phyloP scores from a whole-genome alignment of 306 rosid species.

The Rubus parviflorus region DNA sequence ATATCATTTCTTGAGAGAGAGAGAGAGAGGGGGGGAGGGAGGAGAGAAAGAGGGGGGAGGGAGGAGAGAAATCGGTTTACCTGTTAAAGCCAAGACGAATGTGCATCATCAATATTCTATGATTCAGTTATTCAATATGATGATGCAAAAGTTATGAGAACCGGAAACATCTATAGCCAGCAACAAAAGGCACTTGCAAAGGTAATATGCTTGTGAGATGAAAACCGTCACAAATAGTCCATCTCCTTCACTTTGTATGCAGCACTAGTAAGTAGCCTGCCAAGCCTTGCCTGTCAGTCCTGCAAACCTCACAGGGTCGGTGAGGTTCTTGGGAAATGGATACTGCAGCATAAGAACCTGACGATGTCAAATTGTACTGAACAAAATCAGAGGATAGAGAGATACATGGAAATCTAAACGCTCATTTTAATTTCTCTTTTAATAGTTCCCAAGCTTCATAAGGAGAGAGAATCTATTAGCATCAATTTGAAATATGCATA shows the following conservation, averaged over 20 bases:
- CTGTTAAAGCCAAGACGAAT: neutral
- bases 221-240: neutral
- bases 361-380: neutral
- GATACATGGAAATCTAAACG: neutral
- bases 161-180: neutral
- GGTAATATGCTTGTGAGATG: neutral
- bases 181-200: neutral
- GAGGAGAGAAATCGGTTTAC: neutral
- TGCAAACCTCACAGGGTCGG: neutral
- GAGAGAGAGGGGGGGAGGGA: neutral
- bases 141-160: neutral
- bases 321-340: neutral
- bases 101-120: neutral
- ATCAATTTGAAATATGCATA: neutral
- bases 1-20: neutral
- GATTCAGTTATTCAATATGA: neutral
- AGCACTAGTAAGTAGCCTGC: neutral
- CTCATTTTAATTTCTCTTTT: neutral
- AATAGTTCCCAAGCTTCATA: neutral
- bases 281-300: neutral
- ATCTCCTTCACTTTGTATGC: slow-evolving; percentile 4
- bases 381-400: neutral
- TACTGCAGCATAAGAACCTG: neutral
- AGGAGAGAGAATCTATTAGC: neutral
- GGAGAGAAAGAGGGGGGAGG: neutral